Base-by-base conservation (phyloP, 1,139 yeast genomes). In the Lodderomyces oxycetoniae region DNA sequence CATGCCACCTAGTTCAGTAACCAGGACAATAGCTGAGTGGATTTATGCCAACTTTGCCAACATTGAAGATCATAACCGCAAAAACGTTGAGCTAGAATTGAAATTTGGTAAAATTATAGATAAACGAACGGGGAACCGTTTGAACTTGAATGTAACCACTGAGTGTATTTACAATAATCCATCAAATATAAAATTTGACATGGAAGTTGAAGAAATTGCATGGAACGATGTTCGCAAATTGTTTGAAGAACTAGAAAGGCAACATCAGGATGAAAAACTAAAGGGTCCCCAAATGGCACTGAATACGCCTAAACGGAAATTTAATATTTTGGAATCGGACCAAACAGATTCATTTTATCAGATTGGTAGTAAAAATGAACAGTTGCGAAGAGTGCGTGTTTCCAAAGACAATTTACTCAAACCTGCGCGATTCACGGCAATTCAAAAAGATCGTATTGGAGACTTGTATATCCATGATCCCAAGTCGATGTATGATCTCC, bases 1-100 rank as follows among this genome's bases (percentile, higher is more conserved):
- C 2, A 74, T 81, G 17, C 96, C 96, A 1, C 82, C 85, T 33
- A 87, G 86, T 46, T 91, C 87, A 46, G 66, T 86, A 34, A 83
- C 91, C 3, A 73, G 91, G 48, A 77, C 86, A 26, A 77, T 88
- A 5, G 85, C 94, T 11, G 87, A 83, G 47, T 88, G 96, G 96
- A 71, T 88, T 4, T 88, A 82, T 64, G 89, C 94, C 19, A 82
- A 84, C 43, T 68, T 87, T 37, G 68, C 71, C 29, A 79, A 81
- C 25, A 67, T 86, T 31, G 74, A 74, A 13, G 76, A 74, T 10
- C 74, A 71, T 17, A 73, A 77, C 43, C 67, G 86, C 26, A 71
- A 74, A 38, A 67, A 66, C 48, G 71, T 87, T 14, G 96, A 88
- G 59, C 63, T 88, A 45, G 96, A 88, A 59, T 67, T 86, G 57